Percentiles rank a stretch among this genome's conserved stretches.
phyloP scores from a whole-genome alignment of 1,284 basidiomycete genomes.

The Tausonia pullulans region DNA sequence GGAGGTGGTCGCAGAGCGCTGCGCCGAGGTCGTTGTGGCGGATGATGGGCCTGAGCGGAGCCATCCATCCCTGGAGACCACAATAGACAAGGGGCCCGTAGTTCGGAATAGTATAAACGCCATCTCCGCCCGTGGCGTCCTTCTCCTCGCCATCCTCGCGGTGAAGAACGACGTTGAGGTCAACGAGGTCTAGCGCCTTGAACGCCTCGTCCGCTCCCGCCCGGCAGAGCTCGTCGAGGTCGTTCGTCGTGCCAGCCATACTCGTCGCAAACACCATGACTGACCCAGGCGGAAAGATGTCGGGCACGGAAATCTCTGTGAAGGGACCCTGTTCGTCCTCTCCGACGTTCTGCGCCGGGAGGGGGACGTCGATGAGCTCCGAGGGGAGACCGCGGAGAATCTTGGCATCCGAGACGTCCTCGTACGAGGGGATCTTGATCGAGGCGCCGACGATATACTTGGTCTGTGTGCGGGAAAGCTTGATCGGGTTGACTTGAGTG shows the following conservation, averaged over 20 bases:
- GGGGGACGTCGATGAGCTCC: conserved; percentile 52
- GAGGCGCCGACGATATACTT: conserved; percentile 69
- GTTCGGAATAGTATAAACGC: conserved; percentile 65
- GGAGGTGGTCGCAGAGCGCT: conserved; percentile 70
- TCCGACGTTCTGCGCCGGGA: conserved; percentile 43
- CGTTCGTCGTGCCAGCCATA: conserved; percentile 52
- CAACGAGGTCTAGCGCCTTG: conserved; percentile 62
- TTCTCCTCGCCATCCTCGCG: conserved; percentile 80
- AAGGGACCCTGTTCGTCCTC: conserved; percentile 56
- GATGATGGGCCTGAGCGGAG: conserved; percentile 68
- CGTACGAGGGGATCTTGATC: conserved; percentile 55
- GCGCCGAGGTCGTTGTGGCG: conserved; percentile 82
- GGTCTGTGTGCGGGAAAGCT: conserved; percentile 63
- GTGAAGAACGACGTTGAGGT: conserved; percentile 73
- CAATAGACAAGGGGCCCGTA: conserved; percentile 70
- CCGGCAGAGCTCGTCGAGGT: conserved; percentile 58
- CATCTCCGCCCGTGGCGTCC: conserved; percentile 61
- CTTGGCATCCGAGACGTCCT: conserved; percentile 45
- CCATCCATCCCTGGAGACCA: conserved; percentile 93
- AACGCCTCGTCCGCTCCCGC: conserved; percentile 61
- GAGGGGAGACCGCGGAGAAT: conserved; percentile 62
- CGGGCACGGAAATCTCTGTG: conserved; percentile 67
- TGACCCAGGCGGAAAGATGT: conserved; percentile 80
- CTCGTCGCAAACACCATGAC: conserved; percentile 82
- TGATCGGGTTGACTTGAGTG: conserved; percentile 60